These are phyloP conservation scores for Pittosporum tobira DNA, from an alignment of 129 eudicot species.

Conservation along the genomic window DNA sequence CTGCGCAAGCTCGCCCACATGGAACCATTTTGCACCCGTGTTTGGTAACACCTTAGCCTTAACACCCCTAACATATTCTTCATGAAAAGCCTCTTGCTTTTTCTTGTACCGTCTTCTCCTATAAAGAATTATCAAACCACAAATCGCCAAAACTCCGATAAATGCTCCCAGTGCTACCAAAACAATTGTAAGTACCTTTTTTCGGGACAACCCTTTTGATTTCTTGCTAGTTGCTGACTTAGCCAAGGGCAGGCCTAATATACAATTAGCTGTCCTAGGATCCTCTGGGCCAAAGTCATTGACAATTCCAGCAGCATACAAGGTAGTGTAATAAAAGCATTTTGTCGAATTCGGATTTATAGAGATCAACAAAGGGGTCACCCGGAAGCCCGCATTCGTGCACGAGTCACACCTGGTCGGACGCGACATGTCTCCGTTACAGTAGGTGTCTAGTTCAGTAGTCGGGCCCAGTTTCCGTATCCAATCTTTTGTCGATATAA, in stretches of 20 bases:
- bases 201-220: conserved; percentile 14
- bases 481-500: conserved; percentile 39
- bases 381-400: conserved; percentile 41
- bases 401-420: conserved; percentile 44
- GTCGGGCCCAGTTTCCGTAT: conserved; percentile 15
- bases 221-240: background rate
- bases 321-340: conserved; percentile 47
- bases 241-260: conserved; percentile 40
- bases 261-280: conserved; percentile 37
- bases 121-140: conserved; percentile 21
- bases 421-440: conserved; percentile 36
- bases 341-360: conserved; percentile 38
- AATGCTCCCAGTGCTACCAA: conserved; percentile 42
- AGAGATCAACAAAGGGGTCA: conserved; percentile 40
- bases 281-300: conserved; percentile 54
- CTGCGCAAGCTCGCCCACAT: conserved; percentile 39
- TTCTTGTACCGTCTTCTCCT: conserved; percentile 18
- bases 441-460: conserved; percentile 28
- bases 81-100: conserved; percentile 30
- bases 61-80: conserved; percentile 33
- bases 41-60: conserved; percentile 56
- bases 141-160: conserved; percentile 22
- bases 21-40: conserved; percentile 60
- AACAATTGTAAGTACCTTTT: conserved; percentile 14
- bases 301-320: conserved; percentile 66